phyloP scores from a whole-genome alignment of 495 filamentous ascomycete genomes.

The Margaritispora aquatica region DNA sequence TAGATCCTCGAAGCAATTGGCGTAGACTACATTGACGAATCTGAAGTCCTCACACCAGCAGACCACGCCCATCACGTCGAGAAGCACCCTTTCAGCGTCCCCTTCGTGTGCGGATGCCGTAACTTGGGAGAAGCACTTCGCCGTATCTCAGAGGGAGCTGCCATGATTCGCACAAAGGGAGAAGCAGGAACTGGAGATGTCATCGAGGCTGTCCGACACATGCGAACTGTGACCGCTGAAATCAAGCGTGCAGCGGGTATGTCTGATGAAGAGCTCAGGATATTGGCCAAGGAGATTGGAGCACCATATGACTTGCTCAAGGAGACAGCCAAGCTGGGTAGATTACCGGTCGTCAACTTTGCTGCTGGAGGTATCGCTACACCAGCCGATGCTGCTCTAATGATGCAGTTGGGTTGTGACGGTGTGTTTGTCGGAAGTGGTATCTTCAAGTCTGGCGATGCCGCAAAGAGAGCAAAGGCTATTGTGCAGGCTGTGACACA shows the following conservation, averaged over 20 bases:
- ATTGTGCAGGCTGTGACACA: constrained; percentile 94
- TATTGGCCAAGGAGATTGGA: constrained; percentile 75
- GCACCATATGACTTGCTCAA: constrained; percentile 70
- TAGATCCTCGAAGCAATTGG: constrained; percentile 91
- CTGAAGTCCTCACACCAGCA: constrained; percentile 92
- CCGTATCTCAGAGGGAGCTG: constrained; percentile 87
- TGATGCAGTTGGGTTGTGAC: constrained; percentile 99
- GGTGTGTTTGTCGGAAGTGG: constrained; percentile 95
- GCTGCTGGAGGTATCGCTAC: constrained; percentile 96
- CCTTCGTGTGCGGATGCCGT: constrained; percentile 96
- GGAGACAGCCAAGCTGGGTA: constrained; percentile 77
- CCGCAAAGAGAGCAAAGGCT: constrained; percentile 77
- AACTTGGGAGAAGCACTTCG: constrained; percentile 92
- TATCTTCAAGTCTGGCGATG: constrained; percentile 95
- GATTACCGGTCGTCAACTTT: constrained; percentile 96
- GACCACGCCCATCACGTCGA: constrained; percentile 88
- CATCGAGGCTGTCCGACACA: constrained; percentile 94
- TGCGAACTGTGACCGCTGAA: constrained; percentile 80
- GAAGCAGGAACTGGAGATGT: constrained; percentile 98
- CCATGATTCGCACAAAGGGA: constrained; percentile 98
- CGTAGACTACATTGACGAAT: constrained; percentile 97
- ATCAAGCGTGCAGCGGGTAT: constrained; percentile 66
- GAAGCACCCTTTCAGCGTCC: constrained; percentile 75
- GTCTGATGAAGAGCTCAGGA: constrained; percentile 60
- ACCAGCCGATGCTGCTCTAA: constrained; percentile 91